phyloP scores from a whole-genome alignment of 331 rosid genomes.

The Malus hybrid region DNA sequence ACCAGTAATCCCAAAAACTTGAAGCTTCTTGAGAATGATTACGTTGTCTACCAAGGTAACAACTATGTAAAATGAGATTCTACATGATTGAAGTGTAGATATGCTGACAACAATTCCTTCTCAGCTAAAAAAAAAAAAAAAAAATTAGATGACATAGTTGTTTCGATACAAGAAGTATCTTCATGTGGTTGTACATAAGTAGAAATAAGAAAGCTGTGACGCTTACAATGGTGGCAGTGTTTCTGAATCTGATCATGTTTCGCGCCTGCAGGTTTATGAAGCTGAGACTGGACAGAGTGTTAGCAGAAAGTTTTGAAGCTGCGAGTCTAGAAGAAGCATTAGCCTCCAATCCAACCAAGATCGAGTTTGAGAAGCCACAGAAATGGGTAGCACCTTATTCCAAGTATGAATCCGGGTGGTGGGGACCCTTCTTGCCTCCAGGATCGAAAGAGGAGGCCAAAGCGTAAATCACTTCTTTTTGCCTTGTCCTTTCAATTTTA shows the following conservation, averaged over 20 bases:
- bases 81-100: not conserved
- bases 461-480: slow-evolving; percentile 32
- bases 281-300: slow-evolving; percentile 91
- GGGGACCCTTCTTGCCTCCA: slow-evolving; percentile 71
- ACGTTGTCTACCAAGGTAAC: not conserved
- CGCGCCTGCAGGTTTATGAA: slow-evolving; percentile 75
- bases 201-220: not conserved
- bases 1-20: not conserved
- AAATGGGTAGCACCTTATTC: slow-evolving; percentile 96
- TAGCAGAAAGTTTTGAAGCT: slow-evolving; percentile 66
- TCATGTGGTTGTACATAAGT: not conserved
- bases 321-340: slow-evolving; percentile 71
- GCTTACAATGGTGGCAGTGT: not conserved
- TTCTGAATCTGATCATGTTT: slow-evolving; percentile 3
- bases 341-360: slow-evolving; percentile 67
- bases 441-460: slow-evolving; percentile 50
- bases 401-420: slow-evolving; percentile 86
- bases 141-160: not conserved
- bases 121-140: not conserved
- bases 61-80: not conserved
- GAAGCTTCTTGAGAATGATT: not conserved
- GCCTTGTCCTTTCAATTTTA: slow-evolving; percentile 5
- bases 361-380: slow-evolving; percentile 74
- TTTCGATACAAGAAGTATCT: not conserved
- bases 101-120: not conserved